These are phyloP conservation scores for Aspergillus ibericus DNA, from an alignment of 2,329 filamentous ascomycete genomes.

Conservation along the genomic window DNA sequence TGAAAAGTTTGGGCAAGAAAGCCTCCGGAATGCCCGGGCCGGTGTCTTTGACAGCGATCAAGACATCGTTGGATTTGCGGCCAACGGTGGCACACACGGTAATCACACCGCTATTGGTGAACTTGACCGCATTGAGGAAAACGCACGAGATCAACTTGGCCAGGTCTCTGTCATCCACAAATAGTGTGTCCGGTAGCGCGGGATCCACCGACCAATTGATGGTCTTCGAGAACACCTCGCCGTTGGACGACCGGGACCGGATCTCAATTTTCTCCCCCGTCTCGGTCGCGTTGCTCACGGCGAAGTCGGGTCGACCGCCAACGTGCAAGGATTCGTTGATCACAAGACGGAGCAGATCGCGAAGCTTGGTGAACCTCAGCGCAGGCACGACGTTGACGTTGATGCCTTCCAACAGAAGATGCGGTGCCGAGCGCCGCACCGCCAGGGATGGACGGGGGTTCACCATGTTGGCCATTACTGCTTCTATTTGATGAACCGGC, in stretches of 20 bases:
- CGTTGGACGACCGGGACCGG: conserved; percentile 45
- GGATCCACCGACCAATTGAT: conserved; percentile 52
- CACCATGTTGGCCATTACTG: conserved; percentile 41
- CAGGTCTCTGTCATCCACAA: conserved; percentile 63
- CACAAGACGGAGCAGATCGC: conserved; percentile 47
- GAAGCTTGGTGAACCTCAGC: conserved; percentile 46
- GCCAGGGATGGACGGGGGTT: conserved; percentile 37
- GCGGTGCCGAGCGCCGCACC: conserved; percentile 37
- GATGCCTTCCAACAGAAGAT: conserved; percentile 37
- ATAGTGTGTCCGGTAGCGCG: conserved; percentile 47
- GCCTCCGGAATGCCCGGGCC: conserved; percentile 67
- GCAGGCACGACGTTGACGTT: conserved; percentile 37
- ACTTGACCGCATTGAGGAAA: conserved; percentile 68
- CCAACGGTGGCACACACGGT: conserved; percentile 56
- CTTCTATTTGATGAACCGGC: conserved; percentile 38
- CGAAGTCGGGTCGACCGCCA: conserved; percentile 50
- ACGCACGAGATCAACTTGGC: conserved; percentile 65
- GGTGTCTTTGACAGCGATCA: conserved; percentile 65
- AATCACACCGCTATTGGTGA: conserved; percentile 65
- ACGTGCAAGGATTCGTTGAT: conserved; percentile 51
- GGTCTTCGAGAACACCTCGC: conserved; percentile 44
- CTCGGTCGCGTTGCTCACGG: conserved; percentile 45
- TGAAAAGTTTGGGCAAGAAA: conserved; percentile 67
- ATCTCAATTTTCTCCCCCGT: conserved; percentile 49
- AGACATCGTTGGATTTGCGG: conserved; percentile 53